Conservation (phyloP, 2,329 filamentous ascomycete genomes). For the Beauveria medogensis region DNA sequence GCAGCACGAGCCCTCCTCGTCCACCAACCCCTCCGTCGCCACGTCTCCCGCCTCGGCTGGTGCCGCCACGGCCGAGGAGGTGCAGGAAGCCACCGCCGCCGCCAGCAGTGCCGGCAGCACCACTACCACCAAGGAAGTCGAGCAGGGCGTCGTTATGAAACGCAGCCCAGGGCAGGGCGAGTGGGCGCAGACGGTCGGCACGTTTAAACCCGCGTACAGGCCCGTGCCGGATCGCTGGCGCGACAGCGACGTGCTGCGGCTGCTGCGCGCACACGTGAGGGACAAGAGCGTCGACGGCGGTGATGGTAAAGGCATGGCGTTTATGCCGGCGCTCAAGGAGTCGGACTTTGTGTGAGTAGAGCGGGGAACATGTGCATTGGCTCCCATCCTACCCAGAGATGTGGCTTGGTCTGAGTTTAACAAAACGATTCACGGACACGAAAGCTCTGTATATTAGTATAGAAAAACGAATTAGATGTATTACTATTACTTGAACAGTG, state of each 20-base stretch:
- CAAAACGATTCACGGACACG: neutral
- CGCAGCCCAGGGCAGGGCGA: conserved; percentile 52
- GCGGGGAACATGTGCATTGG: neutral
- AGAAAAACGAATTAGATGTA: neutral
- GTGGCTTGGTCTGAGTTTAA: neutral
- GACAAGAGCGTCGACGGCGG: conserved; percentile 39
- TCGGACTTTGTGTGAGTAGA: neutral
- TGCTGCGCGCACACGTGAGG: conserved; percentile 76
- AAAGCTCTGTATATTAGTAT: neutral
- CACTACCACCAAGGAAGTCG: neutral
- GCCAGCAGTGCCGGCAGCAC: conserved; percentile 10
- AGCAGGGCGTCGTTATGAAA: conserved; percentile 20
- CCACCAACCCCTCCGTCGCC: conserved; percentile 27
- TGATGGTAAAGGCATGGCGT: conserved; percentile 42
- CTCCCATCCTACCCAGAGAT: neutral
- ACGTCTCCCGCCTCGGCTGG: conserved; percentile 20
- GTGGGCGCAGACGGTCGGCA: conserved; percentile 94
- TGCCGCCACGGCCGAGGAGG: conserved; percentile 17
- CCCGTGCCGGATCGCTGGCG: conserved; percentile 83
- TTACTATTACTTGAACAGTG: neutral
- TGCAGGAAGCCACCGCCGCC: neutral
- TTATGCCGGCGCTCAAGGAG: conserved; percentile 43
- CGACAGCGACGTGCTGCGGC: conserved; percentile 66
- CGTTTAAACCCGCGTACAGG: conserved; percentile 87
- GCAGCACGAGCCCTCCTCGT: conserved; percentile 55